These are phyloP conservation scores for Erysimum cheiri DNA, from an alignment of 441 rosid genomes.

Conservation along the genomic window DNA sequence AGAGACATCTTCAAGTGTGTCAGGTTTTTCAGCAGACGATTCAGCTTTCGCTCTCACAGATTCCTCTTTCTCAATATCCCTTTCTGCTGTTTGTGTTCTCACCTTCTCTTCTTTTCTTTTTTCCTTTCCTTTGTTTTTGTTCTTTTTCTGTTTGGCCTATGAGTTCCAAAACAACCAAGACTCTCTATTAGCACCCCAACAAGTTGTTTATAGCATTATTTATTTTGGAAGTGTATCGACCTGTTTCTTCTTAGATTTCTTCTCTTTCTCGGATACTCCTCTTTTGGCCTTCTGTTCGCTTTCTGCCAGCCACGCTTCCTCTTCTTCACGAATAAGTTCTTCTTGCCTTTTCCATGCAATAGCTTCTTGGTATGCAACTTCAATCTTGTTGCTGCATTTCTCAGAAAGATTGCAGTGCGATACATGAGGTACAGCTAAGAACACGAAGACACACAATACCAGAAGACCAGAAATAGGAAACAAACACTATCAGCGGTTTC, in stretches of 20 bases:
- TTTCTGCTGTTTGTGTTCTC: conserved; percentile 45
- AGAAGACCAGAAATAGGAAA: conserved; percentile 31
- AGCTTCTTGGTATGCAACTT: conserved; percentile 92
- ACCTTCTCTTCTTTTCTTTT: conserved; percentile 74
- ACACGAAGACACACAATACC: conserved; percentile 25
- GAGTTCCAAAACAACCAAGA: conserved; percentile 28
- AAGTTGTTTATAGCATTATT: conserved; percentile 2
- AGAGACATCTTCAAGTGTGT: conserved; percentile 65
- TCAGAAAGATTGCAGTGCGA: conserved; percentile 35
- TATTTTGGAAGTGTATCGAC: conserved; percentile 41
- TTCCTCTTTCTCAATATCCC: conserved; percentile 55
- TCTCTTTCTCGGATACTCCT: conserved; percentile 69
- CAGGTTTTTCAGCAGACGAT: conserved; percentile 62
- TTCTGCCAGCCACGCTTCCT: conserved; percentile 83
- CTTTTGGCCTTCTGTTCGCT: conserved; percentile 85
- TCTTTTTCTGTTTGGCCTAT: conserved; percentile 86
- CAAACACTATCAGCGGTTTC: conserved; percentile 24
- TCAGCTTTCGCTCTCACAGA: conserved; percentile 48
- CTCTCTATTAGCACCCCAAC: conserved; percentile 19
- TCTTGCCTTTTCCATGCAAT: conserved; percentile 92
- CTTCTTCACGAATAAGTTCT: conserved; percentile 94
- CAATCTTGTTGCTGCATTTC: conserved; percentile 76
- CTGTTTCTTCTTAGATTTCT: conserved; percentile 93
- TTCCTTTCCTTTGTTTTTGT: conserved; percentile 78
- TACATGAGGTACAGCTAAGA: conserved; percentile 33